Evolutionary conservation across 495 filamentous ascomycete species (phyloP).

Genomic region (Trichoderma gamsii): DNA sequence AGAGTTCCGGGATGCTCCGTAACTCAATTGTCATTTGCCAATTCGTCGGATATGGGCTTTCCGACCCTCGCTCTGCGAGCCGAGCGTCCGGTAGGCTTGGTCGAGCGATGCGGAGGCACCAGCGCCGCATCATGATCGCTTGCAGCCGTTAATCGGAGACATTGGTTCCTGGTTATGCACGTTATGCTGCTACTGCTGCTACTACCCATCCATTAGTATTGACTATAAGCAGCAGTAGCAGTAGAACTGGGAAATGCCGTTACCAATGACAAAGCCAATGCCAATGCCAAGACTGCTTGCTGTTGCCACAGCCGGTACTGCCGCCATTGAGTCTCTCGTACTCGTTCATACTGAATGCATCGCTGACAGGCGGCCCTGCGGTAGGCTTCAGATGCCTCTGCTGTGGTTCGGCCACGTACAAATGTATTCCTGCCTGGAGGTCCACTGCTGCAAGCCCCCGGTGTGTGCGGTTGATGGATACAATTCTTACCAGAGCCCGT

Average conservation of each 20-base stretch:
- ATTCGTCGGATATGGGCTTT: constrained; percentile 8
- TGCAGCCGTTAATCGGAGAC: constrained; percentile 8
- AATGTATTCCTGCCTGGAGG: constrained; percentile 8
- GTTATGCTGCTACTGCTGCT: background rate
- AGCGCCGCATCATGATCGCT: background rate
- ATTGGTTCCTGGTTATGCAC: background rate
- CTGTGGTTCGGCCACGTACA: constrained; percentile 5
- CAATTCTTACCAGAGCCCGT: background rate
- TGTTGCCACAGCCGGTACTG: no score
- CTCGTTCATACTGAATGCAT: background rate
- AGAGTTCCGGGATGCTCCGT: no score
- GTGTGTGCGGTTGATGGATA: background rate
- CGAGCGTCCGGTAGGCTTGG: background rate
- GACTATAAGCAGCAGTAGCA: no score
- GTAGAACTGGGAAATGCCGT: no score
- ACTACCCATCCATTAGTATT: no score
- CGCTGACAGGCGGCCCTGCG: background rate
- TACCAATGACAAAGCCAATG: no score
- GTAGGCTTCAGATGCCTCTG: background rate
- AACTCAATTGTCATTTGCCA: no score
- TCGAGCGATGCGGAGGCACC: background rate
- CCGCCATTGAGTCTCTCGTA: no score
- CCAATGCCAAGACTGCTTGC: no score
- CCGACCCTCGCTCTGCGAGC: constrained; percentile 1
- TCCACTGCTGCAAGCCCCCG: constrained; percentile 1